Evolutionary conservation across 108 stramenopile genomes (phyloP).

Genomic region (Cyclotella distinguenda): DNA sequence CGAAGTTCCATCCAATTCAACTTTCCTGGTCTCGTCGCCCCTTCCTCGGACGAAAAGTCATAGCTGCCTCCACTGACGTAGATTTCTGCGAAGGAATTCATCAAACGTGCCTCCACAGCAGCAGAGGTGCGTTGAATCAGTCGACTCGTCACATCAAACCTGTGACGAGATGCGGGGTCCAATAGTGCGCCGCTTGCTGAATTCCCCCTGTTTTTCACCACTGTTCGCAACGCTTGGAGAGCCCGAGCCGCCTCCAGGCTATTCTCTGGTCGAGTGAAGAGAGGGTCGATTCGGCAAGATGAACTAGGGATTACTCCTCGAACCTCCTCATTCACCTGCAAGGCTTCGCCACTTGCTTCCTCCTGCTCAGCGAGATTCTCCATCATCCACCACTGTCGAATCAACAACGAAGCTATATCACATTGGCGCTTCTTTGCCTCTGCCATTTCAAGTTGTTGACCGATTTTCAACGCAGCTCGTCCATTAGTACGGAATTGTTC

Average conservation of each 20-base stretch:
- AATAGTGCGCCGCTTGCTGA: conserved; percentile 45
- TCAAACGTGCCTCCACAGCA: conserved; percentile 68
- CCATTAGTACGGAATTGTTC: conserved; percentile 79
- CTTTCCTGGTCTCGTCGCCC: conserved; percentile 50
- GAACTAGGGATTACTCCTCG: conserved; percentile 59
- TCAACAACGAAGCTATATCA: conserved; percentile 70
- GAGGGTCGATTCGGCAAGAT: conserved; percentile 74
- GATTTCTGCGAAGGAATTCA: conserved; percentile 67
- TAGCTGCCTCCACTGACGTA: conserved; percentile 71
- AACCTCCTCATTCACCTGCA: conserved; percentile 77
- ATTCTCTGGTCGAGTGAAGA: conserved; percentile 71
- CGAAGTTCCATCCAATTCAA: conserved; percentile 74
- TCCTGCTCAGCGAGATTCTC: conserved; percentile 83
- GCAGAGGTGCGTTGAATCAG: conserved; percentile 70
- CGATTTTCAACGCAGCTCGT: conserved; percentile 78
- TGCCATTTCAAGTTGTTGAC: conserved; percentile 79
- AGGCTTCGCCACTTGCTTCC: conserved; percentile 53
- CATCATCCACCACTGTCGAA: conserved; percentile 88
- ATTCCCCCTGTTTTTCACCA: conserved; percentile 74
- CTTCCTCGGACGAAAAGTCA: conserved; percentile 58
- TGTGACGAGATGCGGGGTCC: conserved; percentile 52
- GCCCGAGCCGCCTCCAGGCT: conserved; percentile 72
- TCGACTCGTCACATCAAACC: conserved; percentile 76
- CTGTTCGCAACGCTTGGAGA: conserved; percentile 67
- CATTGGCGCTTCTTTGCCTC: conserved; percentile 80